Conservation (phyloP, 192 early-diverging fungal species). For the Coemansia sp. region DNA sequence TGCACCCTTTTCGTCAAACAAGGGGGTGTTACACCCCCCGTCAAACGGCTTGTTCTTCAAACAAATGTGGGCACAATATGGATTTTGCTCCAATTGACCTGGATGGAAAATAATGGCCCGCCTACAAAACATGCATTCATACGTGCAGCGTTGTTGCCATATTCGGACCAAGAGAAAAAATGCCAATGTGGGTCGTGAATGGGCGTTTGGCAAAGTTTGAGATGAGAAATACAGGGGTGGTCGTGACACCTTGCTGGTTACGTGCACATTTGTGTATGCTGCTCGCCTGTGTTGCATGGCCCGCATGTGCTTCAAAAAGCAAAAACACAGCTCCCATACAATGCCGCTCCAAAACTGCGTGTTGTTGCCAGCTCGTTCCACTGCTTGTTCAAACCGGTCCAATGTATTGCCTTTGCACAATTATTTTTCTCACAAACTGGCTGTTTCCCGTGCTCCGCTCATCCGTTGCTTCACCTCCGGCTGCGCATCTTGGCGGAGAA, state of each 20-base stretch:
- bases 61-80: slow-evolving; percentile 3
- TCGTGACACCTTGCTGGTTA: neutral
- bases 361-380: neutral
- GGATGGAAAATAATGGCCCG: slow-evolving; percentile 14
- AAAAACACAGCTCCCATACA: neutral
- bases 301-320: neutral
- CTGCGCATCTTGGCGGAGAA: neutral
- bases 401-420: neutral
- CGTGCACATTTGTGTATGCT: too few species aligned
- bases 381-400: slow-evolving; percentile 2
- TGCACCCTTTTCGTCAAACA: slow-evolving; percentile 14
- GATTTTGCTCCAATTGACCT: slow-evolving; percentile 15
- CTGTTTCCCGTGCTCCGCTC: neutral
- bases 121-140: slow-evolving; percentile 16
- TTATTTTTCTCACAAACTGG: neutral
- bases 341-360: neutral
- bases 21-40: neutral
- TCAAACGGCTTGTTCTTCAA: neutral
- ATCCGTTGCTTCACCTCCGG: neutral
- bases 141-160: slow-evolving; percentile 17
- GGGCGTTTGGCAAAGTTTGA: neutral
- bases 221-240: neutral
- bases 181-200: slow-evolving; percentile 3
- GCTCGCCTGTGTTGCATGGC: neutral
- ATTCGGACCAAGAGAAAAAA: slow-evolving; percentile 3